A percentile compares a stretch with the other conserved stretches of the same genome.
phyloP scores from a whole-genome alignment of 1,284 basidiomycete species.

The Farysia itapuensis region DNA sequence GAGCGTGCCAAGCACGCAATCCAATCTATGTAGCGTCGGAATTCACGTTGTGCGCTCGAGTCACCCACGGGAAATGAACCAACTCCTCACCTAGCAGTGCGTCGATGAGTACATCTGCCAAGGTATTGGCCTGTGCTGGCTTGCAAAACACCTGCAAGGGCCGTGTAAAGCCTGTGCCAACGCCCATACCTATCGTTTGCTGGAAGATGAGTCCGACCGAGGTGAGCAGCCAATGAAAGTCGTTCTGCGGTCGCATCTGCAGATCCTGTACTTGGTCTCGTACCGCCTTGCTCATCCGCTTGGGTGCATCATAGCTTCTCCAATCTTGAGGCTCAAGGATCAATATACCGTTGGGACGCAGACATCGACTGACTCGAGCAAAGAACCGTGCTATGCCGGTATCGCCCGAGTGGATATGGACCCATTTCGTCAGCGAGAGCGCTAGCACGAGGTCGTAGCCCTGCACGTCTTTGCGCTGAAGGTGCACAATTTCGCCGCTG shows the following conservation, averaged over 20 bases:
- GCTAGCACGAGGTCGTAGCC: constrained; percentile 9
- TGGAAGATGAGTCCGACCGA: constrained; percentile 4
- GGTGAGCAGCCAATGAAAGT: constrained; percentile 23
- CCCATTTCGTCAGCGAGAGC: constrained; percentile 39
- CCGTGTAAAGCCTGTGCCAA: constrained; percentile 9
- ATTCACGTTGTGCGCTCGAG: background rate
- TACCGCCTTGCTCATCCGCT: constrained; percentile 5
- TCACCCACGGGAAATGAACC: background rate
- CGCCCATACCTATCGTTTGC: constrained; percentile 4
- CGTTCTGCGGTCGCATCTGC: constrained; percentile 14
- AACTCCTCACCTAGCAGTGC: background rate
- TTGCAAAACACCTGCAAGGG: constrained; percentile 19
- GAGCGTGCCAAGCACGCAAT: too few species aligned
- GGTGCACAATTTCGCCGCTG: background rate
- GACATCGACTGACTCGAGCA: constrained; percentile 8
- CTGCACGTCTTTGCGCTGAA: background rate
- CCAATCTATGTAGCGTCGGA: too few species aligned
- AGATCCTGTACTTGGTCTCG: constrained; percentile 12
- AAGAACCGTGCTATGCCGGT: constrained; percentile 11
- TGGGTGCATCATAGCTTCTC: constrained; percentile 16
- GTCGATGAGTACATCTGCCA: background rate
- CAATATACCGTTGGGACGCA: constrained; percentile 4
- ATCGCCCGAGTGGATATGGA: constrained; percentile 29
- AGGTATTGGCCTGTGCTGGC: background rate
- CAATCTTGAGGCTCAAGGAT: constrained; percentile 27